A percentile compares a stretch with the other conserved stretches of the same genome.
Evolutionary conservation across 176 grass and related monocot species (phyloP).

Genomic region (Neostapfia colusana): DNA sequence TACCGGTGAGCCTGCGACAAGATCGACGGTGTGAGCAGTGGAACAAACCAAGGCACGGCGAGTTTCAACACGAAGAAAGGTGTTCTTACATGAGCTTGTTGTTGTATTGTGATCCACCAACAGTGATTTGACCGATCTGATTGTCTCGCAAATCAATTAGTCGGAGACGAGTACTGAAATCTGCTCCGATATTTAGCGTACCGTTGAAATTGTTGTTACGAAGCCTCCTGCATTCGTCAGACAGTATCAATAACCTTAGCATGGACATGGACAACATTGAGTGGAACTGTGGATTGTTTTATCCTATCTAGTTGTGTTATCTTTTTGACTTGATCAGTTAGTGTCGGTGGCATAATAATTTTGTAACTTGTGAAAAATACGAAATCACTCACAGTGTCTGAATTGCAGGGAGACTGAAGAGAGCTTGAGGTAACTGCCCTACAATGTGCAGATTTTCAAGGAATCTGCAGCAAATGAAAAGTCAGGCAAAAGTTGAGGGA

Average conservation of each 20-base stretch:
- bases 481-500: slow-evolving; percentile 11
- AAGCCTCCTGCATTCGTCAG: slow-evolving; percentile 51
- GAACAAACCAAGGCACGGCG: neutral
- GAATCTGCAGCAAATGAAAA: slow-evolving; percentile 44
- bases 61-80: neutral
- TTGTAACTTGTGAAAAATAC: neutral
- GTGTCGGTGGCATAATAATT: neutral
- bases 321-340: neutral
- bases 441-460: slow-evolving; percentile 52
- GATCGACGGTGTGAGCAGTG: neutral
- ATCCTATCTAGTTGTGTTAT: neutral
- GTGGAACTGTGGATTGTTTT: neutral
- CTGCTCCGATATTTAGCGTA: slow-evolving; percentile 54
- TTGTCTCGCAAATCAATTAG: slow-evolving; percentile 76
- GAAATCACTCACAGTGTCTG: slow-evolving; percentile 71
- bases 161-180: slow-evolving; percentile 52
- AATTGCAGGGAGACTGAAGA: slow-evolving; percentile 62
- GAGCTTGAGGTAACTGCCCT: slow-evolving; percentile 51
- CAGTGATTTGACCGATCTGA: slow-evolving; percentile 13
- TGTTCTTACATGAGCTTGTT: slow-evolving; percentile 59
- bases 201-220: slow-evolving; percentile 66
- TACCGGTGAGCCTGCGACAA: slow-evolving; percentile 57
- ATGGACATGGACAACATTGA: neutral
- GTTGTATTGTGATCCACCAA: slow-evolving; percentile 41
- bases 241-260: neutral